Evolutionary conservation across 345 rosid species (phyloP).

Genomic region (Gossypium thurberi): DNA sequence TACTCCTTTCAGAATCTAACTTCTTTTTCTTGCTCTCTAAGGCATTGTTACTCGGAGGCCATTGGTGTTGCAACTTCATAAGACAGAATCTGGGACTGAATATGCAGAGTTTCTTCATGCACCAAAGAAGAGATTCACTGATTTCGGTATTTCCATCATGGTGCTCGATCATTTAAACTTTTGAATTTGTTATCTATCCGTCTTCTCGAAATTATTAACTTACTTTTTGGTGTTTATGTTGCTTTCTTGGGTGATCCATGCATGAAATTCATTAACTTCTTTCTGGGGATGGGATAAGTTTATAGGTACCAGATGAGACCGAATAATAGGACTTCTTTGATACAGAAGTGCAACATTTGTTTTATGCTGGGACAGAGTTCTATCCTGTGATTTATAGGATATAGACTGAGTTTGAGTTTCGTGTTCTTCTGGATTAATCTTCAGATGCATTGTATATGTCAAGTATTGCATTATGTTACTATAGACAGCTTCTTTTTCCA

Average conservation of each 20-base stretch:
- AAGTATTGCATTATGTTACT: no score
- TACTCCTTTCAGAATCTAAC: background rate
- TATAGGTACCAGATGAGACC: background rate
- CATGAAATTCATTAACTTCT: background rate
- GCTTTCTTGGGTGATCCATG: background rate
- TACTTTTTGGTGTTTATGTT: background rate
- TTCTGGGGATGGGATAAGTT: background rate
- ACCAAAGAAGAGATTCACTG: conserved; percentile 69
- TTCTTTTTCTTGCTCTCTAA: conserved; percentile 16
- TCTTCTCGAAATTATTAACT: background rate
- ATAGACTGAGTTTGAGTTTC: background rate
- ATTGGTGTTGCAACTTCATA: conserved; percentile 91
- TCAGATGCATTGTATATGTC: background rate
- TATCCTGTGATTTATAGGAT: background rate
- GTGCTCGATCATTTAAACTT: background rate
- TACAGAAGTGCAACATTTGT: no score
- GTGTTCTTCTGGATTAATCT: background rate
- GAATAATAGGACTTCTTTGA: background rate
- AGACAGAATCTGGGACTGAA: conserved; percentile 72
- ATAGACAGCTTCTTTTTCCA: background rate
- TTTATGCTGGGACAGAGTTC: background rate
- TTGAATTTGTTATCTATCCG: background rate
- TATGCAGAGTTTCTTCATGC: conserved; percentile 97
- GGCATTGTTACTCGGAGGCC: conserved; percentile 98
- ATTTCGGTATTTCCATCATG: conserved; percentile 64